Conservation (phyloP, 495 filamentous ascomycete genomes). For the Aspergillus sparsus region DNA sequence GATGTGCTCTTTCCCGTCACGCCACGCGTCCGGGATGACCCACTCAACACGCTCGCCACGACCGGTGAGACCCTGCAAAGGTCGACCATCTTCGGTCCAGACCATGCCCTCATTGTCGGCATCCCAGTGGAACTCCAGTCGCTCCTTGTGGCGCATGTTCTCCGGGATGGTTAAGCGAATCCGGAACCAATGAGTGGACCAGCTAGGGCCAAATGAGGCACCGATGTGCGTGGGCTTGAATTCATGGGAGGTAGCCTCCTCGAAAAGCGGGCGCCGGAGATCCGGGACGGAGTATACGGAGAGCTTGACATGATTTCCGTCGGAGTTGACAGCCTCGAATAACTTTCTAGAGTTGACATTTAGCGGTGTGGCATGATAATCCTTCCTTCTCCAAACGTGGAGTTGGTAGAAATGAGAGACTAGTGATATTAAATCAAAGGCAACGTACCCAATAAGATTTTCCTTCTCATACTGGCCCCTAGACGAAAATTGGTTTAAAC, state of each 20-base stretch:
- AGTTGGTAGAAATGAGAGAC: not conserved
- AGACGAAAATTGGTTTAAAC: conserved; percentile 76
- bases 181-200: conserved; percentile 99
- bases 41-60: conserved; percentile 86
- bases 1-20: conserved; percentile 80
- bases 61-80: conserved; percentile 91
- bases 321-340: conserved; percentile 70
- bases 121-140: conserved; percentile 95
- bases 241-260: conserved; percentile 78
- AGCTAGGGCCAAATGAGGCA: conserved; percentile 84
- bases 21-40: conserved; percentile 77
- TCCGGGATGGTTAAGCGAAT: conserved; percentile 74
- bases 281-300: conserved; percentile 83
- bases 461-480: conserved; percentile 77
- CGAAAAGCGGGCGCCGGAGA: conserved; percentile 79
- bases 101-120: conserved; percentile 87
- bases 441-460: conserved; percentile 67
- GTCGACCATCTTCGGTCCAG: conserved; percentile 84
- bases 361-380: not conserved
- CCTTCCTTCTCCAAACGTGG: conserved; percentile 1
- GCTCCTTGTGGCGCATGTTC: conserved; percentile 67
- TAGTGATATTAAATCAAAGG: not conserved
- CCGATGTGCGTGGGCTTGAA: conserved; percentile 78
- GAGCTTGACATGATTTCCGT: conserved; percentile 76
- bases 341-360: conserved; percentile 57